Evolutionary conservation across 768 basidiomycete species (phyloP).

Genomic region (Leccinum rimulosum): DNA sequence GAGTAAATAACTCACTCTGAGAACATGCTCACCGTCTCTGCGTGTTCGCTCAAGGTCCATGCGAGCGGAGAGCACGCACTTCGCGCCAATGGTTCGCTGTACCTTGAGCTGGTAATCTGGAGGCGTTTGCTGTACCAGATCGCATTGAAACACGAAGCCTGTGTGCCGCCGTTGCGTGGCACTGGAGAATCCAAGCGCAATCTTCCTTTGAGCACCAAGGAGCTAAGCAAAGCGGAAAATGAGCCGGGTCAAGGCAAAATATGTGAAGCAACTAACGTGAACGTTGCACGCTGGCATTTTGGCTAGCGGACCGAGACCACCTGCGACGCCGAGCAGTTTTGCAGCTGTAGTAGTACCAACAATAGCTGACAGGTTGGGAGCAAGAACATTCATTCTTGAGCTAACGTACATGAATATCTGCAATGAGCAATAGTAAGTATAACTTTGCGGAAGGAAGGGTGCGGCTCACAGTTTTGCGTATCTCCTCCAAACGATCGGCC

Average conservation of each 20-base stretch:
- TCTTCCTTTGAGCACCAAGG: conserved; percentile 90
- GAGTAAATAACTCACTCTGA: neutral
- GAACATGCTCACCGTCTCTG: conserved; percentile 63
- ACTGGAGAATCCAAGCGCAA: conserved; percentile 89
- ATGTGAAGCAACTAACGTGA: conserved; percentile 55
- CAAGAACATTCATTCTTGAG: conserved; percentile 97
- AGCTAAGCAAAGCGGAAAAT: conserved; percentile 50
- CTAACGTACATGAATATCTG: conserved; percentile 99
- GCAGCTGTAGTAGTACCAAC: conserved; percentile 99
- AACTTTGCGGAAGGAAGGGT: neutral
- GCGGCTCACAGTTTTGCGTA: conserved; percentile 71
- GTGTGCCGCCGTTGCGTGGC: conserved; percentile 88
- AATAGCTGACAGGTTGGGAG: conserved; percentile 97
- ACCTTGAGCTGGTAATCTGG: conserved; percentile 88
- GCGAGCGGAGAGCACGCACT: conserved; percentile 83
- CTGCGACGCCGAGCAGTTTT: conserved; percentile 95
- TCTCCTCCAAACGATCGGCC: conserved; percentile 83
- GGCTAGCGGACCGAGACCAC: conserved; percentile 84
- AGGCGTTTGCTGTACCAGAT: conserved; percentile 80
- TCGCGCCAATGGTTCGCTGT: conserved; percentile 92
- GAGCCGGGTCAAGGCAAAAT: neutral
- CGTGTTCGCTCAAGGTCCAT: conserved; percentile 89
- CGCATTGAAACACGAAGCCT: conserved; percentile 95
- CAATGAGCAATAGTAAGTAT: conserved; percentile 1
- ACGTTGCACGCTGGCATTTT: conserved; percentile 97